Conservation (phyloP, 371 early-diverging fungal species). For the Mucor velutinosus region DNA sequence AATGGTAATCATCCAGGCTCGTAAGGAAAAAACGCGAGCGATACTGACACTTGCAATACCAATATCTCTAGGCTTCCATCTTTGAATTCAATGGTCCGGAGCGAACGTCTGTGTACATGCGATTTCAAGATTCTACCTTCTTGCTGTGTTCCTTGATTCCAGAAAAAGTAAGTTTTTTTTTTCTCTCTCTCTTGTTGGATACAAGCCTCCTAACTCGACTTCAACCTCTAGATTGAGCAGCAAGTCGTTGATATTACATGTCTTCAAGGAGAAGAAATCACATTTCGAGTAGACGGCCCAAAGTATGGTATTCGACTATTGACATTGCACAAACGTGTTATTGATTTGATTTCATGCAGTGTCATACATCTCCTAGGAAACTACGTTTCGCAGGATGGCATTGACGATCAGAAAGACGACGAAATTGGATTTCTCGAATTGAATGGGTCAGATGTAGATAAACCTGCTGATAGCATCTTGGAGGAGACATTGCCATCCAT, state of each 20-base stretch:
- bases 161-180: background rate
- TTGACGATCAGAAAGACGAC: conserved; percentile 12
- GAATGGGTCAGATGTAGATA: background rate
- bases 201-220: background rate
- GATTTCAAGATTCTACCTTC: background rate
- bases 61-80: conserved; percentile 4
- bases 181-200: background rate
- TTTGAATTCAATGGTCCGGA: background rate
- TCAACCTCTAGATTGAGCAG: conserved; percentile 54
- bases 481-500: background rate
- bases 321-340: background rate
- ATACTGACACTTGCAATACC: background rate
- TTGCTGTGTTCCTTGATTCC: conserved; percentile 9
- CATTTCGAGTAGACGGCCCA: conserved; percentile 66
- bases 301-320: conserved; percentile 25
- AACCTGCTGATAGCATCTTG: background rate
- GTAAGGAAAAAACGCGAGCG: background rate
- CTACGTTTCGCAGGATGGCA: conserved; percentile 55
- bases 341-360: conserved; percentile 32
- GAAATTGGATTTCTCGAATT: background rate
- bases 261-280: conserved; percentile 78
- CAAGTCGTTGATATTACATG: conserved; percentile 73
- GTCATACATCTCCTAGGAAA: conserved; percentile 77
- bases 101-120: conserved; percentile 1
- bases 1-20: background rate